A percentile compares a stretch with the other conserved stretches of the same genome.
Conservation (phyloP, 306 rosid species). For the Begonia peltatifolia region DNA sequence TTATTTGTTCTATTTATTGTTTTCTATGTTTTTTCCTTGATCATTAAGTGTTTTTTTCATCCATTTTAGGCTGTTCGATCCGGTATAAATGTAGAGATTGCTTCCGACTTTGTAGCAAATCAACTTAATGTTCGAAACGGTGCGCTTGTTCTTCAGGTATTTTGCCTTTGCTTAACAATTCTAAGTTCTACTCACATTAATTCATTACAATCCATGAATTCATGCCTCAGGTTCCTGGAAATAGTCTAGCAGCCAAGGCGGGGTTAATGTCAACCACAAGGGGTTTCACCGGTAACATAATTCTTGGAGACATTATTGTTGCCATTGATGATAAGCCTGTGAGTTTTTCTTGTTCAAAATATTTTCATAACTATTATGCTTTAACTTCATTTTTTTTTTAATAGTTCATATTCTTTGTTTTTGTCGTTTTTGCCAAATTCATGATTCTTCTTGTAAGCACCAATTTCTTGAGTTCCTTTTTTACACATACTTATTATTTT, state of each 20-base stretch:
- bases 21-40: neutral
- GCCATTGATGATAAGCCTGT: slow-evolving; percentile 77
- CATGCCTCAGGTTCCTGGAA: slow-evolving; percentile 52
- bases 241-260: slow-evolving; percentile 68
- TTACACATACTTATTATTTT: no score
- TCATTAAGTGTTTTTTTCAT: slow-evolving; percentile 10
- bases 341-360: slow-evolving; percentile 23
- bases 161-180: neutral
- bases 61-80: slow-evolving; percentile 57
- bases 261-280: slow-evolving; percentile 75
- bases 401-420: neutral
- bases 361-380: neutral
- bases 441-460: no score
- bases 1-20: neutral
- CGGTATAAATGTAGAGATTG: slow-evolving; percentile 74
- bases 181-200: no score
- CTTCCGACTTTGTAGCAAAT: slow-evolving; percentile 70
- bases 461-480: no score
- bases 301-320: slow-evolving; percentile 74
- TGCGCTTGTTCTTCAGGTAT: slow-evolving; percentile 76
- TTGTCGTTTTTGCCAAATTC: neutral
- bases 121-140: slow-evolving; percentile 90
- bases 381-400: no score
- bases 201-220: neutral
- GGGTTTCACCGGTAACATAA: slow-evolving; percentile 79